Percentiles rank a stretch among this genome's conserved stretches.
Conservation (phyloP, 2,329 filamentous ascomycete species). For the Cadophora sp. region DNA sequence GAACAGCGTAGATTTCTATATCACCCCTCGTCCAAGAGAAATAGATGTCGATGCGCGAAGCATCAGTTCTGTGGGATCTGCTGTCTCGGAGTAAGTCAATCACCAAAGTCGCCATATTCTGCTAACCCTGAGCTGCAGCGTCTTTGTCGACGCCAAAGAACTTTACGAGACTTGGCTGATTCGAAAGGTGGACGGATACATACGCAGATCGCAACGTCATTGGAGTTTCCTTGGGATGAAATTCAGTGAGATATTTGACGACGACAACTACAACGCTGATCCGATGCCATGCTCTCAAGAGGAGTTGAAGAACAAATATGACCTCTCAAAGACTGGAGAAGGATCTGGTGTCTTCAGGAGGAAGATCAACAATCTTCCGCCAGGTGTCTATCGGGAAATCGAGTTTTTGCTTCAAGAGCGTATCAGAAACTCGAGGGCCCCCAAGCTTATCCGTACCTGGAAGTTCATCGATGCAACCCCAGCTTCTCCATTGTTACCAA, state of each 20-base stretch:
- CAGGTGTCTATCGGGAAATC: conserved; percentile 7
- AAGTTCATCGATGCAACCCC: conserved; percentile 7
- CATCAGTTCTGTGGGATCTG: neutral
- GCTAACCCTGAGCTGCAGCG: neutral
- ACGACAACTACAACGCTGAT: conserved; percentile 4
- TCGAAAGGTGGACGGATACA: neutral
- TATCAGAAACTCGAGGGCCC: neutral
- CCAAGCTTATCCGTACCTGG: conserved; percentile 15
- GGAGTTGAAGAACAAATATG: conserved; percentile 12
- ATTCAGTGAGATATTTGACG: neutral
- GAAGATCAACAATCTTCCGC: neutral
- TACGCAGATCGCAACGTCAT: neutral
- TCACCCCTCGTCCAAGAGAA: neutral
- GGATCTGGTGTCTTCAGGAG: neutral
- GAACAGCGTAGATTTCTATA: neutral
- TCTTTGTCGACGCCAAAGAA: neutral
- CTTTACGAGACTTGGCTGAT: conserved; percentile 18
- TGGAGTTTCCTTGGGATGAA: conserved; percentile 13
- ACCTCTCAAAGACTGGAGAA: neutral
- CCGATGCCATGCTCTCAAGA: conserved; percentile 15
- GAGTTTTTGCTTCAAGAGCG: conserved; percentile 13
- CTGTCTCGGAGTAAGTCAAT: neutral
- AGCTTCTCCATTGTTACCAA: conserved; percentile 2
- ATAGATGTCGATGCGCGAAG: conserved; percentile 15
- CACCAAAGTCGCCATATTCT: neutral